Percentiles rank a stretch among this genome's conserved stretches.
Conservation (phyloP, 1,284 basidiomycete species). For the Athelia sp. region DNA sequence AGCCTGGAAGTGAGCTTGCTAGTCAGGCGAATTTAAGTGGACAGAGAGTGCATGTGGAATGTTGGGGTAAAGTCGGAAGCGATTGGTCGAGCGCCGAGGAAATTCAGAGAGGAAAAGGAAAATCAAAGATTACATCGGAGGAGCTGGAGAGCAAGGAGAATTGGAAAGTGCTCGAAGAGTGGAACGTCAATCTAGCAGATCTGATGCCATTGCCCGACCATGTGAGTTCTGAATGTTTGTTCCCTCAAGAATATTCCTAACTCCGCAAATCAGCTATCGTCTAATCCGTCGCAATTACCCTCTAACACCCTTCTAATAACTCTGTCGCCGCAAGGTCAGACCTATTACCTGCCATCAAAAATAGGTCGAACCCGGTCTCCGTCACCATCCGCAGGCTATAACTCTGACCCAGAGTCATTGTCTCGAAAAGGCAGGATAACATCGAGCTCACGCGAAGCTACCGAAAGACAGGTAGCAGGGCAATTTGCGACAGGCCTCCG, state of each 20-base stretch:
- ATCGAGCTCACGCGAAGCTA: conserved; percentile 15
- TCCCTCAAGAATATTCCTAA: conserved; percentile 4
- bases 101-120: conserved; percentile 31
- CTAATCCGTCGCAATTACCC: conserved; percentile 48
- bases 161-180: conserved; percentile 67
- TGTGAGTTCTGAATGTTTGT: conserved; percentile 34
- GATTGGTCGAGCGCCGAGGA: conserved; percentile 7
- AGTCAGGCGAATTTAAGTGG: conserved; percentile 44
- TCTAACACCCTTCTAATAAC: conserved; percentile 71
- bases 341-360: conserved; percentile 49
- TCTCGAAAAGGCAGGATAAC: conserved; percentile 23
- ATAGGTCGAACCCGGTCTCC: conserved; percentile 32
- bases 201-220: conserved; percentile 58
- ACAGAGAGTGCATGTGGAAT: conserved; percentile 44
- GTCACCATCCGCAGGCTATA: conserved; percentile 55
- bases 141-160: conserved; percentile 19
- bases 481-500: neutral
- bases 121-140: conserved; percentile 33
- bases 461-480: no score
- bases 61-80: conserved; percentile 47
- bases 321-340: conserved; percentile 52
- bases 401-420: conserved; percentile 63
- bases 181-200: conserved; percentile 61
- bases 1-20: conserved; percentile 38
- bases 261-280: conserved; percentile 30